Conservation (phyloP, 176 grass and related monocot genomes). For the Saccharum spontaneum region DNA sequence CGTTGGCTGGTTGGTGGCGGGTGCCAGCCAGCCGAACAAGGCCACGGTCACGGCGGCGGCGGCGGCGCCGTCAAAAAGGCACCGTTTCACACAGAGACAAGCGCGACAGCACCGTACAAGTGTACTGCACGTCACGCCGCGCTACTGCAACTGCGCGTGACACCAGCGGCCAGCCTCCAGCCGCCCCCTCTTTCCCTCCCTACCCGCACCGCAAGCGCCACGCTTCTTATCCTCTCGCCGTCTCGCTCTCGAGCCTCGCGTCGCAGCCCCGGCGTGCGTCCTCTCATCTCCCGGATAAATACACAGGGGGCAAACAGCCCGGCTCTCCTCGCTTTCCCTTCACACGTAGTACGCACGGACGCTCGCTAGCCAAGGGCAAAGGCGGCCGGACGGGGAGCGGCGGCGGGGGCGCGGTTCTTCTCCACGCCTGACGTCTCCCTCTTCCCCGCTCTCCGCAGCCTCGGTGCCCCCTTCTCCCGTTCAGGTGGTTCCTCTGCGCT, state of each 20-base stretch:
- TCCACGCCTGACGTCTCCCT: not conserved
- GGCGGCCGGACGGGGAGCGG: not conserved
- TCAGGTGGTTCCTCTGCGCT: not conserved
- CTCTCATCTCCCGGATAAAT: not conserved
- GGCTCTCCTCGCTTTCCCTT: not conserved
- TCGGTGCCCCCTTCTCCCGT: not conserved
- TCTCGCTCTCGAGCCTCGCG: not conserved
- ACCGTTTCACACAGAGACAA: too few species aligned
- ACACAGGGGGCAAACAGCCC: not conserved
- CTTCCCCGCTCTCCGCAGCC: not conserved
- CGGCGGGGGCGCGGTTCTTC: not conserved
- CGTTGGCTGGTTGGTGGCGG: too few species aligned
- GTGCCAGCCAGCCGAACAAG: too few species aligned
- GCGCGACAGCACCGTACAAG: not conserved
- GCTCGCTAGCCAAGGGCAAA: not conserved
- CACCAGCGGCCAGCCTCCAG: not conserved
- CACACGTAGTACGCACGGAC: not conserved
- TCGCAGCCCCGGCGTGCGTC: not conserved
- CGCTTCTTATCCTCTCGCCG: not conserved
- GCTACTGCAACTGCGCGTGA: not conserved
- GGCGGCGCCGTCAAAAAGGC: too few species aligned
- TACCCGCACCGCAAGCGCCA: not conserved
- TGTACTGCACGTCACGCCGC: too few species aligned
- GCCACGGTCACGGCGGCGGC: too few species aligned
- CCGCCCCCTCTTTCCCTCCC: not conserved